Evolutionary conservation across 306 rosid genomes (phyloP), one percentile per base, ranked within the genome.

Genomic region (Cicer pinnatifidum): DNA sequence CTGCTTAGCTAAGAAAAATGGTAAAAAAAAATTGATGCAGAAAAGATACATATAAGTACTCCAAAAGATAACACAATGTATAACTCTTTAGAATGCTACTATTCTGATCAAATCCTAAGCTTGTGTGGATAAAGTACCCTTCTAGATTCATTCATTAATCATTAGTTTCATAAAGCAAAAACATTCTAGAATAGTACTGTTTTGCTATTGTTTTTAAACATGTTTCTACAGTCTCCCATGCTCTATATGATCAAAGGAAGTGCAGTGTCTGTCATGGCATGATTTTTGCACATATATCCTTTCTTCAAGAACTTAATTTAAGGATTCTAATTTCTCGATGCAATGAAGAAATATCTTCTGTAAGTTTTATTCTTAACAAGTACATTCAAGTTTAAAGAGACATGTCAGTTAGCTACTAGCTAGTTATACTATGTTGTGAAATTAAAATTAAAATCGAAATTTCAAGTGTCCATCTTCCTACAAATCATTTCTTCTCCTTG

Each of bases 261-360:
- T 5, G 12, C 11, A 67, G 9, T 50, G 56, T n/a, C 5, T 38
- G 48, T 16, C 38, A 23, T 15, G 80, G 35, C 56, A 50, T 48
- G 63, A 38, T 23, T 40, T 59, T 80, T 2, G 7, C 62, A 66
- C 54, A 64, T 17, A 79, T 66, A 12, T 65, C 54, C 23, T 53
- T 63, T 72, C 74, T 39, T 44, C 9, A 48, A 40, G 47, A 48
- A 59, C 19, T 57, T 68, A 38, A 57, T 45, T 57, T 17, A 67
- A 39, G 33, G 51, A 54, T 39, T 59, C 51, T 59, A 40, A 59
- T 69, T 69, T 48, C 58, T 47, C 10, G 41, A 3, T 41, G 4
- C 15, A 63, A 53, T 28, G 44, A 39, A 54, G 64, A 47, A 47
- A 47, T 48, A 66, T 54, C 9, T 38, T 56, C 16, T 5, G 28